These are phyloP conservation scores for Populus hybrid DNA, from an alignment of 441 rosid genomes.

Conservation along the genomic window DNA sequence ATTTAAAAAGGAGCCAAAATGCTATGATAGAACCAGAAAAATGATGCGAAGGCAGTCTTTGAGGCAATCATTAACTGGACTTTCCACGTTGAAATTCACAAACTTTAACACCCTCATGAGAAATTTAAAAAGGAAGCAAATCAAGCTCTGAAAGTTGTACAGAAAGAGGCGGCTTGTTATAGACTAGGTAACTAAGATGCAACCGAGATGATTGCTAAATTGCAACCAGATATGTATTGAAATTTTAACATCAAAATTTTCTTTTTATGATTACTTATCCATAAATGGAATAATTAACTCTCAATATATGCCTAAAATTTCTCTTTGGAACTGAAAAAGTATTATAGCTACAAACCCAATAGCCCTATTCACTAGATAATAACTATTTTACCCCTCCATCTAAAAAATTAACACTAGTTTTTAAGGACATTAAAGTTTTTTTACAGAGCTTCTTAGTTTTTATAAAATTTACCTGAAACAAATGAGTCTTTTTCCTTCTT, in stretches of 20 bases:
- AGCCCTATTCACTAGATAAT: too few relatives aligned
- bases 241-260: too few relatives aligned
- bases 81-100: slow-evolving; percentile 93
- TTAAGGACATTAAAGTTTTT: fast-evolving
- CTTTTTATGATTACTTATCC: too few relatives aligned
- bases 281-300: too few relatives aligned
- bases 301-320: too few relatives aligned
- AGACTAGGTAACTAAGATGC: slow-evolving; percentile 97
- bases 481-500: too few relatives aligned
- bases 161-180: slow-evolving; percentile 94
- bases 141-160: slow-evolving; percentile 88
- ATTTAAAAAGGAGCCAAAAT: slow-evolving; percentile 34
- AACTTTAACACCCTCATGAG: slow-evolving; percentile 95
- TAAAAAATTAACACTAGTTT: too few relatives aligned
- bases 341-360: too few relatives aligned
- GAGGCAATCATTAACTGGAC: slow-evolving; percentile 90
- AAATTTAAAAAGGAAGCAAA: slow-evolving; percentile 96
- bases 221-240: slow-evolving; percentile 49
- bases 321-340: too few relatives aligned
- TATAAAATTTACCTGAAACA: too few relatives aligned
- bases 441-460: too few relatives aligned
- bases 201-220: slow-evolving; percentile 91
- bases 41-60: slow-evolving; percentile 68
- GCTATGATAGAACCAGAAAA: slow-evolving; percentile 56
- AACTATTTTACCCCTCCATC: too few relatives aligned